Evolutionary conservation across 2,329 filamentous ascomycete genomes (phyloP), one percentile per base, ranked within the genome.

Genomic region (Byssochlamys sp.): DNA sequence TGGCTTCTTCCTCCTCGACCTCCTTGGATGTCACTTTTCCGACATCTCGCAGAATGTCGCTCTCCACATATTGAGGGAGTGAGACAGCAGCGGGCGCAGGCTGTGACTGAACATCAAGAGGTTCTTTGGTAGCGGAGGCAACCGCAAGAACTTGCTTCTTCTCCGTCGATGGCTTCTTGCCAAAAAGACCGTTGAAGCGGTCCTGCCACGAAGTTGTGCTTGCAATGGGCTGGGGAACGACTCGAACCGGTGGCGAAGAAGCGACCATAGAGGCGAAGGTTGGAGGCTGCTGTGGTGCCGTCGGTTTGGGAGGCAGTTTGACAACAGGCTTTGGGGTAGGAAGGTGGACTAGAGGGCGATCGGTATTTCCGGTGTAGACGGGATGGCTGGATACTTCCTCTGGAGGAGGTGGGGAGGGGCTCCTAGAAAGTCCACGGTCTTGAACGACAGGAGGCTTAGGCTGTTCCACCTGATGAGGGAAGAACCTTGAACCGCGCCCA

Each of bases 1-100:
- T 89, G 60, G 88, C 87, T 64, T 91, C 88, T 1, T 89, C 86
- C 61, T 90, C 88, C 4, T 88, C 87, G 74, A 90, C 87, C 53
- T 84, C 84, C 66, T 86, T 88, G 3, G 84, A 84, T 14, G 78
- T 78, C 24, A 80, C 69, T 29, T 78, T 77, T 53, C 75, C 75
- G 56, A 76, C 72, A 52, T 77, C 76, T 28, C 71, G 69, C 19
- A 67, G 75, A 4, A 64, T 56, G 53, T 66, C 59, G 59, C 67
- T 58, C 62, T 75, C 71, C 53, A 74, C 60, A 58, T 67, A 65
- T 45, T 68, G 69, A 9, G 86, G 89, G 6, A 92, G 76, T 11
- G 87, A 90, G 2, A 94, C 88, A 0, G 88, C 89, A 3, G 88
- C 86, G 29, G 80, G 75, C 39, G 78, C 73, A 52, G 75, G 67